Percentiles rank a stretch among this genome's conserved stretches.
phyloP scores from a whole-genome alignment of 306 rosid genomes.

The Arachis hypogaea region DNA sequence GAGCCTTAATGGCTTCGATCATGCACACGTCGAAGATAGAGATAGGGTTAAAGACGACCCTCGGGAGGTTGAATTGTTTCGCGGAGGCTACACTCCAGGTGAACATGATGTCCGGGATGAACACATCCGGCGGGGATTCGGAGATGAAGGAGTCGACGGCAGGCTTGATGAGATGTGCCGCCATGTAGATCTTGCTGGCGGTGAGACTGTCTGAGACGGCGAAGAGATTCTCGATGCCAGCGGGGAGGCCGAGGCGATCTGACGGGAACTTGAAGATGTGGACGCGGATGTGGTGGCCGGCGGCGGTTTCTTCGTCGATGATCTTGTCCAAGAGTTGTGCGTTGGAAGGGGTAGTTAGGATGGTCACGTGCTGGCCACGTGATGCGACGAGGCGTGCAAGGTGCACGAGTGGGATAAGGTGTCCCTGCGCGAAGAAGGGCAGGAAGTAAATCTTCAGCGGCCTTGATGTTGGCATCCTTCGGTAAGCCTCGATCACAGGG shows the following conservation, averaged over 20 bases:
- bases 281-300: constrained; percentile 6
- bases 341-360: constrained; percentile 40
- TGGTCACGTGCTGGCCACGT: constrained; percentile 17
- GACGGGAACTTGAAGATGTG: constrained; percentile 34
- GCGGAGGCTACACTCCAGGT: constrained; percentile 34
- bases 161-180: constrained; percentile 1
- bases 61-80: not conserved
- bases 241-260: constrained; percentile 30
- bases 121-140: constrained; percentile 28
- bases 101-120: constrained; percentile 38
- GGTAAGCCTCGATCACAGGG: no score
- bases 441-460: constrained; percentile 23
- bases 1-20: not conserved
- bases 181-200: constrained; percentile 33
- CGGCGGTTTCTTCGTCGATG: constrained; percentile 15
- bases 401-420: constrained; percentile 29
- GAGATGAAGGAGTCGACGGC: constrained; percentile 8
- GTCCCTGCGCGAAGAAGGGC: constrained; percentile 32
- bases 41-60: constrained; percentile 40
- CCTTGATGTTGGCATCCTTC: not conserved
- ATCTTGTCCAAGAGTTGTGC: constrained; percentile 30
- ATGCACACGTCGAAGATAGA: constrained; percentile 38
- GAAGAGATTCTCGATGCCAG: constrained; percentile 32
- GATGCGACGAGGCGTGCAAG: constrained; percentile 39
- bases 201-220: constrained; percentile 8